A percentile compares a stretch with the other conserved stretches of the same genome.
Evolutionary conservation across 192 early-diverging fungal genomes (phyloP).

Genomic region (Coemansia erecta): DNA sequence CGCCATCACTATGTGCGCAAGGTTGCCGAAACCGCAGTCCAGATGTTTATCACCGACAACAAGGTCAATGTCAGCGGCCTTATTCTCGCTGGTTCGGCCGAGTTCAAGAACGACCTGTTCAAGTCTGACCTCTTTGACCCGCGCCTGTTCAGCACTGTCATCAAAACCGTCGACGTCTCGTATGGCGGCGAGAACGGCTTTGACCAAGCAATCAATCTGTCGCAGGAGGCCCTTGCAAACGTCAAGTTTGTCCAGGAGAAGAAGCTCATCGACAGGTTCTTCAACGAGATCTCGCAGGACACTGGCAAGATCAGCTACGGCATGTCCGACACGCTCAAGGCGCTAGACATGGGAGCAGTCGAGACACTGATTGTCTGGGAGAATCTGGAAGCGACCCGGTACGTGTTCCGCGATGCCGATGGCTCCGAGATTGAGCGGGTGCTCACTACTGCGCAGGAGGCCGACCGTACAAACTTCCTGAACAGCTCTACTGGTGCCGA

Average conservation of each 20-base stretch:
- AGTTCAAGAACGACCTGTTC: slow-evolving; percentile 96
- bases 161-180: slow-evolving; percentile 95
- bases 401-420: slow-evolving; percentile 72
- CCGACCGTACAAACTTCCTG: slow-evolving; percentile 69
- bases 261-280: slow-evolving; percentile 93
- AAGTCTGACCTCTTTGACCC: slow-evolving; percentile 97
- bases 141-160: slow-evolving; percentile 81
- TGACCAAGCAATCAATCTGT: slow-evolving; percentile 94
- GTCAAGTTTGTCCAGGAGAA: slow-evolving; percentile 99
- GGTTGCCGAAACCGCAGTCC: slow-evolving; percentile 94
- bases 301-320: slow-evolving; percentile 97
- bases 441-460: slow-evolving; percentile 84
- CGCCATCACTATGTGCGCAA: slow-evolving; percentile 99
- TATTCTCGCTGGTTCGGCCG: slow-evolving; percentile 96
- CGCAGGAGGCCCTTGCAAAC: slow-evolving; percentile 86
- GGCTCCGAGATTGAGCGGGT: slow-evolving; percentile 68
- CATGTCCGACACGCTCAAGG: slow-evolving; percentile 93
- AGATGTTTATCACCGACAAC: slow-evolving; percentile 93
- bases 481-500: slow-evolving; percentile 68
- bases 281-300: slow-evolving; percentile 95
- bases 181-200: slow-evolving; percentile 99
- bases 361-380: slow-evolving; percentile 98
- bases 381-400: slow-evolving; percentile 80
- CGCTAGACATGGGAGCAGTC: slow-evolving; percentile 96
- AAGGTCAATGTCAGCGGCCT: slow-evolving; percentile 69